Base-by-base conservation (phyloP, 176 grass and related monocot species). In the Aegilops bicornis region DNA sequence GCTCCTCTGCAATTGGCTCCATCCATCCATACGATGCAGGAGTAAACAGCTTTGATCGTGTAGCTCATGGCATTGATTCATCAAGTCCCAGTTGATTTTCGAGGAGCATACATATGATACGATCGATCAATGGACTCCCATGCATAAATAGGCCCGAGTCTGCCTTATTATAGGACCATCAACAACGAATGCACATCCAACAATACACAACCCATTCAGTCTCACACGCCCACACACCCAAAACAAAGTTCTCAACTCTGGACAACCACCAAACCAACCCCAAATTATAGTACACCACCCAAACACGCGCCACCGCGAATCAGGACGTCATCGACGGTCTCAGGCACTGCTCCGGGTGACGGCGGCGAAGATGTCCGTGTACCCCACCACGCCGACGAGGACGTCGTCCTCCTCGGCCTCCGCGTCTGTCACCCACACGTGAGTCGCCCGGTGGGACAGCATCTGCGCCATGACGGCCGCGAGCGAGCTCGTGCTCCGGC, bases 401-500 rank as follows among this genome's bases (percentile, higher is more conserved):
- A 82, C 80, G 29, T 83, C 83, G 0, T 92, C 93, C 25, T 90
- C 91, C 48, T 91, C 89, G 0, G 89, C 70, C 73, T 91, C 93
- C 0, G 89, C 71, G 22, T 99, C 92, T 0, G 87, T 94, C 82
- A 99, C 97, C 94, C 97, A 99, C n/a, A 99, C 90, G 29, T 99
- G 94, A 0, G 94, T 99, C 1, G 94, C 94, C 39, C 97, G 85
- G 79, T 99, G 90, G 2, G 97, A 99, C 22, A 96, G 79, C 90
- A 99, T 92, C 87, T 99, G 97, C 1, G 97, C 97, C 97, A 99
- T 99, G 43, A 99, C 89, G 0, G 97, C 97, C 1, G 97, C 97
- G 0, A 99, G 82, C 4, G 94, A 91, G 84, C 94, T 99, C 17
- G 94, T 95, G 84, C 45, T 79, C 84, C 88, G 94, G 87, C 97